Base-by-base conservation (phyloP, 768 basidiomycete genomes). In the Suillus brevipes region DNA sequence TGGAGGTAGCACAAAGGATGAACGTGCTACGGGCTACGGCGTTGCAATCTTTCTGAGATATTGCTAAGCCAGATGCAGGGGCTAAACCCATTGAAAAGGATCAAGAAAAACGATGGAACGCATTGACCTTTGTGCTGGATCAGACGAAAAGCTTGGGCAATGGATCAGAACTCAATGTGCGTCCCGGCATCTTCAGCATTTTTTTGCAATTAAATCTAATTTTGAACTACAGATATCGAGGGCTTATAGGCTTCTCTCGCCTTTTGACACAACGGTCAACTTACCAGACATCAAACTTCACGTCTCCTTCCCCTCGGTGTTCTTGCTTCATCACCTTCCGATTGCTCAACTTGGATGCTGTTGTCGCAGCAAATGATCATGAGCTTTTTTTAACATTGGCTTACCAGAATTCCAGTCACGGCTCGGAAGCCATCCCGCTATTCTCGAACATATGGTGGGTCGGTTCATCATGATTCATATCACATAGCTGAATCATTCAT, bases 191-290 rank as follows among this genome's bases (percentile, higher is more conserved):
- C 25, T 10, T 18, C 18, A 42, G 58, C 5, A 59, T 59, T 52
- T 13, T 31, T 28, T 31, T 10, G 37, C 23, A 42, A 28, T 61
- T 4, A 34, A 40, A n/a, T 60, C 37, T 25, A 16, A 23, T 67
- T 47, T 43, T 71, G 8, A 71, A 47, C 36, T 37, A 25, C 73
- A 91, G 90, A 95, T 78, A 87, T 88, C 67, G 92, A 94, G 78
- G 93, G 93, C 76, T 94, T 93, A 94, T 94, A 38, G 73, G 94
- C 50, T 89, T 85, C 71, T 84, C 92, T 3, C 91, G 94, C 77
- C 72, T 93, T 45, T 83, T 91, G 68, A 76, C 83, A 12, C 78
- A 90, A 31, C 89, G 85, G 76, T 76, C 85, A 82, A 85, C 64
- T 83, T 86, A 6, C 73, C 84, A 20, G 87, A 89, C 74, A 81